Evolutionary conservation across 306 rosid genomes (phyloP), one percentile per base, ranked within the genome.

Genomic region (Inga leiocalycina): DNA sequence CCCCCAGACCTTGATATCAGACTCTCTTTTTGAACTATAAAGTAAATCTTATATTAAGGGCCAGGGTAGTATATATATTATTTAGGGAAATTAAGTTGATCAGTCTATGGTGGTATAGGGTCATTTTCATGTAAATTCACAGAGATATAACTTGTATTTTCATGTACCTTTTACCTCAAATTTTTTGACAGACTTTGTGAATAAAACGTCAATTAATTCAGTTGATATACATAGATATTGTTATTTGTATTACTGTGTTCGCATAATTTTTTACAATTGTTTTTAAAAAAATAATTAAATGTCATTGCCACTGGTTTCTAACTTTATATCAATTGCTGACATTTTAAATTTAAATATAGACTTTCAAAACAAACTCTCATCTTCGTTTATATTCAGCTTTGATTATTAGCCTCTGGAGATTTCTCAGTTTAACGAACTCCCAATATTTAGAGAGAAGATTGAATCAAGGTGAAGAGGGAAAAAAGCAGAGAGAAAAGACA

Each of bases 151-250:
- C 15, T 69, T 39, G 27, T 4, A 17, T 39, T 39, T 1, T 69
- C 27, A 19, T 67, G 46, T 67, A 67, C 37, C 46, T 37, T 32
- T 32, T 35, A 32, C 16, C 44, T 44, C 34, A 22, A 66, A 65
- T 65, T 5, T 34, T 35, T 75, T 35, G 48, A 34, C 34, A 11
- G 54, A 46, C 34, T 8, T 14, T 75, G 68, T 76, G 65, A 76
- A 76, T 76, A 76, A 76, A 57, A 57, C 8, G 5, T 56, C 39
- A n/a, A 39, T 76, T 76, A 11, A 54, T 75, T 54, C 43, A 3
- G 3, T 32, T 32, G 15, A 49, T 49, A 49, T 15, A 14, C 20
- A 48, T 2, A 49, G 56, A 14, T 1, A 49, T 49, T 49, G 56
- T 16, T 49, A 14, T 1, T 14, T 15, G 3, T 14, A 11, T 4